Evolutionary conservation across 805 yeast species (phyloP), one percentile per base, ranked within the genome.

Genomic region (Starmerella geochares): DNA sequence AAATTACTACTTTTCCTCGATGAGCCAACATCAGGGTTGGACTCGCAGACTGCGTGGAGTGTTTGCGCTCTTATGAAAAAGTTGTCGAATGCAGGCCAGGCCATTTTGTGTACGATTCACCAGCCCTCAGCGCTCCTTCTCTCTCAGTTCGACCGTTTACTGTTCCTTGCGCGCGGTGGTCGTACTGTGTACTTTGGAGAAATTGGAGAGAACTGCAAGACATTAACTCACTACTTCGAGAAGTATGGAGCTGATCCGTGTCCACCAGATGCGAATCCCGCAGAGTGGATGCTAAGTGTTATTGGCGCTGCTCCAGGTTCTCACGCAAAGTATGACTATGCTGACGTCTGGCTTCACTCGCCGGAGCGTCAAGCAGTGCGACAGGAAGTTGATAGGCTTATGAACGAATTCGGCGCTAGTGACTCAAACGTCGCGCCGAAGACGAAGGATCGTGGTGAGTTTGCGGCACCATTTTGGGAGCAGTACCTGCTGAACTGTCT

Each of bases 291-390:
- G 66, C 67, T 82, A 58, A 80, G 80, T 54, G 78, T 78, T 50
- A 80, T 83, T 64, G 90, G 90, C 53, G 88, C 90, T 29, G 88
- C 86, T 62, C 86, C 90, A 2, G 81, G 86, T 25, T 81, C 86
- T 3, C 60, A 68, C 48, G 76, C 74, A 16, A 60, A 65, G 27
- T 74, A 72, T 46, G 80, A 83, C 63, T 83, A 84, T 80, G 69
- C 71, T 62, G 76, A 79, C 10, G 69, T 75, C 11, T 83, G 92
- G 92, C 55, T 54, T 7, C 65, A 63, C 14, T 77, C 73, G 48
- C 74, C 65, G 28, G 79, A 77, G 56, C 62, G 58, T 44, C 51
- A 44, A 24, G 58, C 50, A 2, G 63, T 65, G 3, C 64, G 70
- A 6, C 52, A 41, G 3, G 73, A 70, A 52, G 58, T 68, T 55